phyloP scores from a whole-genome alignment of 2,329 filamentous ascomycete genomes.

The Colletotrichum musicola region DNA sequence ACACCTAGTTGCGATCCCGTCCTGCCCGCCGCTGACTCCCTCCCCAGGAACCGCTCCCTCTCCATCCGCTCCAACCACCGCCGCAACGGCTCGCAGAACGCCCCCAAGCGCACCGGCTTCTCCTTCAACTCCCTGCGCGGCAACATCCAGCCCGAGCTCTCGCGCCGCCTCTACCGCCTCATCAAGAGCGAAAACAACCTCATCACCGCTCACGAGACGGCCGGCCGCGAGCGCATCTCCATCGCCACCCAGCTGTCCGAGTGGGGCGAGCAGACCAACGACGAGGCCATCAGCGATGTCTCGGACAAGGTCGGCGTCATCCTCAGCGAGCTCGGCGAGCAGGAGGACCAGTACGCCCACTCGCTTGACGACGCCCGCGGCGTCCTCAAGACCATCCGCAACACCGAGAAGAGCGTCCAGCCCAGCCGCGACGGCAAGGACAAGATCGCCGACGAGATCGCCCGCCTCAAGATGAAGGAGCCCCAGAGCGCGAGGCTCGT shows the following conservation, averaged over 20 bases:
- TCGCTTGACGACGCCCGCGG: constrained; percentile 86
- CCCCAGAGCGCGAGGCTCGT: constrained; percentile 85
- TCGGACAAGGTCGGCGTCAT: constrained; percentile 96
- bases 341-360: constrained; percentile 90
- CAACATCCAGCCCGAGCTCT: constrained; percentile 86
- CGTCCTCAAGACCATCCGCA: constrained; percentile 90
- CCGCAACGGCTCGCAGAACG: constrained; percentile 54
- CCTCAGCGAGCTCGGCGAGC: constrained; percentile 91
- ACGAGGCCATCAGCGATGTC: constrained; percentile 89
- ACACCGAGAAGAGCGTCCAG: constrained; percentile 96
- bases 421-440: constrained; percentile 88
- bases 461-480: constrained; percentile 91
- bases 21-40: neutral
- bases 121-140: constrained; percentile 89
- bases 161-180: constrained; percentile 87
- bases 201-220: constrained; percentile 85
- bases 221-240: constrained; percentile 84
- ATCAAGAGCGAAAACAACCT: constrained; percentile 96
- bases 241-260: constrained; percentile 94
- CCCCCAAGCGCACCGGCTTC: constrained; percentile 64
- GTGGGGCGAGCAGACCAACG: constrained; percentile 93
- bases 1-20: neutral
- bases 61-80: constrained; percentile 77
- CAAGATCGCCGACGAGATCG: constrained; percentile 93
- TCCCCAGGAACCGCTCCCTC: constrained; percentile 76